phyloP scores from a whole-genome alignment of 1,284 basidiomycete genomes.

The Cryptococcus sp. region DNA sequence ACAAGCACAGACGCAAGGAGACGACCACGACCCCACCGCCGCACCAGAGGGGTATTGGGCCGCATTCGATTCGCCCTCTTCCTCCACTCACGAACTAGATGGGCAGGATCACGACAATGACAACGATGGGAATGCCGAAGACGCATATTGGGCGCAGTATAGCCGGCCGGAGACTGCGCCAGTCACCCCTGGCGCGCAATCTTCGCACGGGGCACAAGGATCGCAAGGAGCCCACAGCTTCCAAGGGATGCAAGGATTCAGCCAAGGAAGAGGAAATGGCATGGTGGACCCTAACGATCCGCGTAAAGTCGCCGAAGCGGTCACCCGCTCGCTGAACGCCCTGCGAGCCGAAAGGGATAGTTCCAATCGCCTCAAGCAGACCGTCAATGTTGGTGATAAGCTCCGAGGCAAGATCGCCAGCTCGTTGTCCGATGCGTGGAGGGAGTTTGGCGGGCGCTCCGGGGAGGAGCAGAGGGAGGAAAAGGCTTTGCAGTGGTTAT shows the following conservation, averaged over 20 bases:
- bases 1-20: neutral
- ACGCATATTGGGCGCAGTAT: conserved; percentile 48
- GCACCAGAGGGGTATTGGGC: conserved; percentile 39
- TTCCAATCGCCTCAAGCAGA: neutral
- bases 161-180: conserved; percentile 23
- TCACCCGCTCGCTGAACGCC: neutral
- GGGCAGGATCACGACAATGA: conserved; percentile 3
- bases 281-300: neutral
- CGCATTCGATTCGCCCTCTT: conserved; percentile 23
- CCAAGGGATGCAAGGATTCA: neutral
- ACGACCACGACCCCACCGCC: neutral
- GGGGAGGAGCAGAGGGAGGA: conserved; percentile 25
- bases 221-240: neutral
- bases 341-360: neutral
- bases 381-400: neutral
- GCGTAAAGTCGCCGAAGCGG: neutral
- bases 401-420: neutral
- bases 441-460: conserved; percentile 1
- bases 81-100: neutral
- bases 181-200: conserved; percentile 12
- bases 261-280: neutral
- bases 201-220: neutral
- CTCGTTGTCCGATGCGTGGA: conserved; percentile 9
- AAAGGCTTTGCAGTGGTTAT: conserved; percentile 42
- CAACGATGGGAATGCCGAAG: conserved; percentile 28